Evolutionary conservation across 176 grass and related monocot species (phyloP).

Genomic region (Zizania latifolia): DNA sequence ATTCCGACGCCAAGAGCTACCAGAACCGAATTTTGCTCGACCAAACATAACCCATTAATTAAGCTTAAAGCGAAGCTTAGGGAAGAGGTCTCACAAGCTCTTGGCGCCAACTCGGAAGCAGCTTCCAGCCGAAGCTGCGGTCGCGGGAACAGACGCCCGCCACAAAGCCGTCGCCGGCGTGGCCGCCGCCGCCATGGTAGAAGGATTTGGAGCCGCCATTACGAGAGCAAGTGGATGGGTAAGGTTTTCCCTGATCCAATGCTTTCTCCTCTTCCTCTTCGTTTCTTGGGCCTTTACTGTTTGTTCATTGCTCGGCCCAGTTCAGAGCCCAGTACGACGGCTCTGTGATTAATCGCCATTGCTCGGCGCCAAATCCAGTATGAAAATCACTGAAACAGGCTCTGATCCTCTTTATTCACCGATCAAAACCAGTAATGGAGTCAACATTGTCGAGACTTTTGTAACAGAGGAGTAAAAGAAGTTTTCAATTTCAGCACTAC

Average conservation of each 20-base stretch:
- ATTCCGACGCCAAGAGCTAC: not conserved
- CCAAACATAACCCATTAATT: not conserved
- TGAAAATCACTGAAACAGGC: not conserved
- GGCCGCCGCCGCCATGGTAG: slow-evolving; percentile 15
- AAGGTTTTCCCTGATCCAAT: slow-evolving; percentile 6
- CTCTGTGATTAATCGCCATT: too few relatives aligned
- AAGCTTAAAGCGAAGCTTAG: not conserved
- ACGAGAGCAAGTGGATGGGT: slow-evolving; percentile 13
- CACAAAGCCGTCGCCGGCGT: slow-evolving; percentile 31
- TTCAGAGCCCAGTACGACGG: not conserved
- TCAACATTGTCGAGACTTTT: not conserved
- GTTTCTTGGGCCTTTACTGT: not conserved
- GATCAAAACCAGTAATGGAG: too few relatives aligned
- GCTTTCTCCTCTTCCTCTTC: not conserved
- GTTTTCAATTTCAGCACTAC: not conserved
- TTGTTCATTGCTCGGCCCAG: not conserved
- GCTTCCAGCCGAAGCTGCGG: not conserved
- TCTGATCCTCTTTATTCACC: too few relatives aligned
- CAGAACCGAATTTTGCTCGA: not conserved
- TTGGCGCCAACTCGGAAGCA: slow-evolving; percentile 2
- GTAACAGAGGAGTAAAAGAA: not conserved
- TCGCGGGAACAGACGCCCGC: not conserved
- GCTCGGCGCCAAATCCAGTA: too few relatives aligned
- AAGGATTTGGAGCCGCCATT: slow-evolving; percentile 12
- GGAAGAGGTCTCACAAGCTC: slow-evolving; percentile 24